Conservation (phyloP, 177 flowering plant genomes). For the Vitis hybrid region DNA sequence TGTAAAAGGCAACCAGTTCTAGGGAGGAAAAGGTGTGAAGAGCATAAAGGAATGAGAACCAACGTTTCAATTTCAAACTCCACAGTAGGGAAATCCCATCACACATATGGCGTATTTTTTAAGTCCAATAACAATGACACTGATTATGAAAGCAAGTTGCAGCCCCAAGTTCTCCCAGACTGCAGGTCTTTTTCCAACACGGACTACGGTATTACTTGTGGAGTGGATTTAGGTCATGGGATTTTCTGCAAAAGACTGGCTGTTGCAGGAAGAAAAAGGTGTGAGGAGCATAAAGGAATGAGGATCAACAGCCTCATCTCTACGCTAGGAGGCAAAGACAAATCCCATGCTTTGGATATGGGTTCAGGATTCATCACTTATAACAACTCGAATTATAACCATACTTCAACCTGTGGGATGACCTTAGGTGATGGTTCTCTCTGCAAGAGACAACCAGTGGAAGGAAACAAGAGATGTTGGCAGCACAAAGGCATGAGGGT, state of each 20-base stretch:
- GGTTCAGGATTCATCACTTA: background rate
- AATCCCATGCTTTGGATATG: background rate
- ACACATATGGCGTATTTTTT: too few relatives aligned
- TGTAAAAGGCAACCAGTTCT: constrained; percentile 44
- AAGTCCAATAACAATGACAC: too few relatives aligned
- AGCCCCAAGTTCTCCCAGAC: too few relatives aligned
- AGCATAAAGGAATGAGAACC: constrained; percentile 65
- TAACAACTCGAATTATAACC: background rate
- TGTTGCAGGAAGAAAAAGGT: constrained; percentile 26
- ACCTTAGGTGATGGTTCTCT: constrained; percentile 21
- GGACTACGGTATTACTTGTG: constrained; percentile 6
- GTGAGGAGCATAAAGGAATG: constrained; percentile 31
- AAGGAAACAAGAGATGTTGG: constrained; percentile 61
- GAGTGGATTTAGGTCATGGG: constrained; percentile 24
- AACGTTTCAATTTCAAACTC: constrained; percentile 10
- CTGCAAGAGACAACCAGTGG: constrained; percentile 37
- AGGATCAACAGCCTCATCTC: constrained; percentile 12
- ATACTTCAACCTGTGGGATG: constrained; percentile 23
- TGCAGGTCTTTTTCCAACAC: too few relatives aligned
- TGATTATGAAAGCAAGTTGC: too few relatives aligned
- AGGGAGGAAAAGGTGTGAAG: constrained; percentile 60
- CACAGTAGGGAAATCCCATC: constrained; percentile 12
- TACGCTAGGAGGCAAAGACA: background rate
- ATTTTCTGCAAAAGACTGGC: constrained; percentile 16
- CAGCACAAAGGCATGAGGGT: constrained; percentile 47